These are phyloP conservation scores for Salvia rosmarinus DNA, from an alignment of 257 asterid genomes.

Conservation along the genomic window DNA sequence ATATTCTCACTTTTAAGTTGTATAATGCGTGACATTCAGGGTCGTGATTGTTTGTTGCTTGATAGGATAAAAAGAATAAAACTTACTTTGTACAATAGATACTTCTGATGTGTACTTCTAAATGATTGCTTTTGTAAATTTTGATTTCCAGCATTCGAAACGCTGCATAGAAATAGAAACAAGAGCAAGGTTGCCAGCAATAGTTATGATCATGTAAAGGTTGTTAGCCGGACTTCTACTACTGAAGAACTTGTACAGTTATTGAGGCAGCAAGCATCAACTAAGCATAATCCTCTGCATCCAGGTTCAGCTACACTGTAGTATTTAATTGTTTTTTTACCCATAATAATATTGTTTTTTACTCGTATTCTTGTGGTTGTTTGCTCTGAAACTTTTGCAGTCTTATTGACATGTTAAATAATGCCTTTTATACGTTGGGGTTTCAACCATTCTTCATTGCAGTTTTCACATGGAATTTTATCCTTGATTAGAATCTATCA, in stretches of 20 bases:
- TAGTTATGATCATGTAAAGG: conserved; percentile 33
- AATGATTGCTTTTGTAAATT: conserved; percentile 1
- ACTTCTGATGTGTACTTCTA: conserved; percentile 12
- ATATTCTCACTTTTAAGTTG: conserved; percentile 7
- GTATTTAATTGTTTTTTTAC: conserved; percentile 19
- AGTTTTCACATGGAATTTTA: not conserved
- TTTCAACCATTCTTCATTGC: not conserved
- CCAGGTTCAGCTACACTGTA: conserved; percentile 37
- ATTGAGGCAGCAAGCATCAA: conserved; percentile 69
- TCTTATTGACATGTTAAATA: not conserved
- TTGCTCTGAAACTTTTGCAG: not conserved
- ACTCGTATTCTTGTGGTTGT: not conserved
- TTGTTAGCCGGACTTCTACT: conserved; percentile 45
- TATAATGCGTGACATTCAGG: not conserved
- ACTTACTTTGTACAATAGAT: not conserved
- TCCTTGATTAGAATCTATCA: not conserved
- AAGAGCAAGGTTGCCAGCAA: conserved; percentile 44
- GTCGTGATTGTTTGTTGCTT: conserved; percentile 6
- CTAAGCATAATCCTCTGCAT: conserved; percentile 43
- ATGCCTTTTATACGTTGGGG: not conserved
- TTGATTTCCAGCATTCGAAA: conserved; percentile 44
- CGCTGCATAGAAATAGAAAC: conserved; percentile 44
- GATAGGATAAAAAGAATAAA: not conserved
- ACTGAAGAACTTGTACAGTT: conserved; percentile 65
- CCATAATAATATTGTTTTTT: not conserved